Percentiles rank a stretch among this genome's conserved stretches.
These are phyloP conservation scores for Tilletia walkeri DNA, from an alignment of 1,284 basidiomycete genomes.

Conservation along the genomic window DNA sequence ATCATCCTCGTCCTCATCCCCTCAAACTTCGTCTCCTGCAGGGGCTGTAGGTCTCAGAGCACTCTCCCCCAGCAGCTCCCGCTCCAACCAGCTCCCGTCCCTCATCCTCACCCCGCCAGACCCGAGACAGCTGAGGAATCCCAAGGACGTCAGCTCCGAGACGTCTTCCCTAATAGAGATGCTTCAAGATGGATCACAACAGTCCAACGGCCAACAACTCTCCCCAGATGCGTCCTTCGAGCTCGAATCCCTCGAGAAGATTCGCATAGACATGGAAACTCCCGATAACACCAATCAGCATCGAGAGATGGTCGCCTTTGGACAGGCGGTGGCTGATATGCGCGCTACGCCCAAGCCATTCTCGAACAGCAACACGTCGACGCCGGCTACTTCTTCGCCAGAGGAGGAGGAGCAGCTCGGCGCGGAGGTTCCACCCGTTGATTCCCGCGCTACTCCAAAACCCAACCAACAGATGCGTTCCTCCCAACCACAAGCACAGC, in stretches of 20 bases:
- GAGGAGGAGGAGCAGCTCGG: not conserved
- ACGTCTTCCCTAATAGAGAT: not conserved
- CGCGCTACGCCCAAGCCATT: constrained; percentile 14
- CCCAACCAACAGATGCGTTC: not conserved
- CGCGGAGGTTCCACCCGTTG: not conserved
- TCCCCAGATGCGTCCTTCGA: constrained; percentile 14
- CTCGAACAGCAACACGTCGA: not conserved
- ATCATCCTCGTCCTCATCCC: not conserved
- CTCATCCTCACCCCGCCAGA: constrained; percentile 9
- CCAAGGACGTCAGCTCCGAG: not conserved
- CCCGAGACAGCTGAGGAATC: no score
- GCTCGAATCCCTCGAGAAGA: constrained; percentile 12
- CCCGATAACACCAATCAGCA: constrained; percentile 11
- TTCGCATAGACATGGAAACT: constrained; percentile 16
- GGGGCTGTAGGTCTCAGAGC: not conserved
- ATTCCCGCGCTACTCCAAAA: constrained; percentile 7
- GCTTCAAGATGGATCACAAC: no score
- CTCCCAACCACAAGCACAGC: not conserved
- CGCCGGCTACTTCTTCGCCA: not conserved
- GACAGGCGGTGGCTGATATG: constrained; percentile 7
- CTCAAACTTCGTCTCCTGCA: not conserved
- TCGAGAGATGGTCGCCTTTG: constrained; percentile 12
- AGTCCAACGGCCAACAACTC: not conserved
- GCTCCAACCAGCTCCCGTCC: not conserved
- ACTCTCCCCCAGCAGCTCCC: not conserved